Evolutionary conservation across 2,329 filamentous ascomycete species (phyloP), one percentile per base, ranked within the genome.

Genomic region (Phyllosticta citriasiana): DNA sequence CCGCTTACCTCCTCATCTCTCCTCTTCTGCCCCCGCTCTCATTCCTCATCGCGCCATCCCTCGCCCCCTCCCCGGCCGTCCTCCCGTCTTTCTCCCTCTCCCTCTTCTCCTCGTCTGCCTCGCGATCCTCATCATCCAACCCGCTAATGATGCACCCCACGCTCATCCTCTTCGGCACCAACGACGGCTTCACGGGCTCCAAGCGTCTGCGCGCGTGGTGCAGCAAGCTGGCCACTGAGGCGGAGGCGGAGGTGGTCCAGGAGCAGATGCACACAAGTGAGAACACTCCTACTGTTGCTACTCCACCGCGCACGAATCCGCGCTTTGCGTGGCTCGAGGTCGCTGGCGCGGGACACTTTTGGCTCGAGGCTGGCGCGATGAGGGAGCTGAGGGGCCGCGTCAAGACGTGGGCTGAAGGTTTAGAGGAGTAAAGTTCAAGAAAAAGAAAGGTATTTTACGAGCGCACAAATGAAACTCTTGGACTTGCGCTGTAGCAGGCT

Each of bases 141-240:
- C 19, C 51, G 5, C 47, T 66, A 8, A 55, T 66, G 4, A 68
- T 66, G 47, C 65, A 70, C 55, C 59, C 59, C 4, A 87, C 87
- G 0, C 71, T 96, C 35, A 85, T 84, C 0, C 73, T 96, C 0
- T 96, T 86, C 68, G 93, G 92, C 1, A 84, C 87, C 57, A 78
- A 82, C 3, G 92, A 97, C 71, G 75, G 80, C 0, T 95, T 97
- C 65, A 86, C 89, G 1, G 82, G 85, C 0, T 78, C 77, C 3
- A 81, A 79, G 62, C 88, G 84, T 71, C 77, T 92, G 66, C 80
- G 82, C 10, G 74, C 78, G 0, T 96, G 92, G 92, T 78, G 78
- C 9, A 74, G 76, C 51, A 79, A 77, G 63, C 73, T 92, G 53
- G 71, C 73, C 19, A 70, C 59, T 4, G 69, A 68, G 4, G 50